Evolutionary conservation across 345 rosid genomes (phyloP), one percentile per base, ranked within the genome.

Genomic region (Brassica nigra): DNA sequence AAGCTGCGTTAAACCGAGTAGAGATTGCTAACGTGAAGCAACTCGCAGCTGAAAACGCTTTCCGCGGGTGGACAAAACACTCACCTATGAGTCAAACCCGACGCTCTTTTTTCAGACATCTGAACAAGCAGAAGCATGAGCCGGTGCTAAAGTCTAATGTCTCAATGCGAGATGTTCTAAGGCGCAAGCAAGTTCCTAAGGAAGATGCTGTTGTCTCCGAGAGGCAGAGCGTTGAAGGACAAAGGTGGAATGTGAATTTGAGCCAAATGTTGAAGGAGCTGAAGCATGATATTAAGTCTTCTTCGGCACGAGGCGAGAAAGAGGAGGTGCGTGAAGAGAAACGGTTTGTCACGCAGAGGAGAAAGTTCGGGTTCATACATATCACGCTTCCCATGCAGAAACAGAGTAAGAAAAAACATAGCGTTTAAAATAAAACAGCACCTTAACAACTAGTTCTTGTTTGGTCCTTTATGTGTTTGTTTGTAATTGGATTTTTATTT

Each of bases 81-180:
- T 66, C 70, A 49, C 93, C 87, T 6, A 63, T 85, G 7, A 78
- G 80, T 65, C 84, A 85, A 39, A 81, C 70, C 70, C 0, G 78
- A 31, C 82, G 75, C 33, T 82, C 89, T 33, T 91, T 86, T 3
- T 69, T 85, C n/a, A 73, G 81, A 63, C 84, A 83, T 73, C 28
- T 70, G 61, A 86, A 74, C 80, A 80, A 67, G 42, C 72, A 82
- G 37, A 70, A 75, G 37, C 72, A 75, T 2, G 80, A 68, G 33
- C 92, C 94, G 7, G 85, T 85, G 69, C 8, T 86, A 27, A 90
- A 86, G 83, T 72, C 97, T 58, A 89, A 89, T 3, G 90, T 95
- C 77, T 95, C 99, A 6, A 95, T 95, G 98, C 85, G 97, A 6
- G 97, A 95, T 72, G 86, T 95, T n/a, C 88, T 95, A 18, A 88